A percentile compares a stretch with the other conserved stretches of the same genome.
Evolutionary conservation across 1,284 basidiomycete species (phyloP).

Genomic region (Microbotryomycetes sp.): DNA sequence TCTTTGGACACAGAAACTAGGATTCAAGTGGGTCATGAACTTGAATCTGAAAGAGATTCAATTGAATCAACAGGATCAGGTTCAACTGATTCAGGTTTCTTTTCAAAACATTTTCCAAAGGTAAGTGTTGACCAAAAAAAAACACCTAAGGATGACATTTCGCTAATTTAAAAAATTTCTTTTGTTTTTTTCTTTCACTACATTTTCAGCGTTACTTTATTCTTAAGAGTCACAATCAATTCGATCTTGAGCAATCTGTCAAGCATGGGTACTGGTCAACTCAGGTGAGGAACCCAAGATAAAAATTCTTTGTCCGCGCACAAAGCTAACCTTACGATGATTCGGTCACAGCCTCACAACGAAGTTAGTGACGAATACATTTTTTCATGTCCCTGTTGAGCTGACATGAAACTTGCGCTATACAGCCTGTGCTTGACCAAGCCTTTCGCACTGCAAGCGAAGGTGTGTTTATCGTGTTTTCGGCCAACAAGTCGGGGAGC

Average conservation of each 20-base stretch:
- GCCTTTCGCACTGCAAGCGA: conserved; percentile 17
- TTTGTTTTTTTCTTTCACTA: too few relatives aligned
- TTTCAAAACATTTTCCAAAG: conserved; percentile 10
- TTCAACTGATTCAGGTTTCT: conserved; percentile 14
- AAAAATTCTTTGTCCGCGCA: too few relatives aligned
- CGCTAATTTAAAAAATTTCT: too few relatives aligned
- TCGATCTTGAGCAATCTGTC: conserved; percentile 20
- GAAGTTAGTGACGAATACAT: too few relatives aligned
- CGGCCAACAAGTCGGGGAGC: conserved; percentile 22
- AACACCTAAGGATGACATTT: too few relatives aligned
- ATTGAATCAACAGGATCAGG: not conserved
- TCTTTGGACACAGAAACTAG: not conserved
- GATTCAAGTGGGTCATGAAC: not conserved
- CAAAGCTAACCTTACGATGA: too few relatives aligned
- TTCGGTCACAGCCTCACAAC: conserved; percentile 19
- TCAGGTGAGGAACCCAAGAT: conserved; percentile 7
- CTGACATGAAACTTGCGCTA: too few relatives aligned
- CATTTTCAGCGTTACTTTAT: conserved; percentile 17
- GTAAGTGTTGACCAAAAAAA: not conserved
- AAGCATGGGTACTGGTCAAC: conserved; percentile 17
- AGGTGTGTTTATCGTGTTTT: conserved; percentile 26
- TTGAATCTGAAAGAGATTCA: not conserved
- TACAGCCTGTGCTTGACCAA: conserved; percentile 21
- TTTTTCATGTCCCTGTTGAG: too few relatives aligned
- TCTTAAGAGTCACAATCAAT: conserved; percentile 20